Evolutionary conservation across 106 monocot genomes (phyloP), one percentile per base, ranked within the genome.

Genomic region (Dactylorhiza incarnata): DNA sequence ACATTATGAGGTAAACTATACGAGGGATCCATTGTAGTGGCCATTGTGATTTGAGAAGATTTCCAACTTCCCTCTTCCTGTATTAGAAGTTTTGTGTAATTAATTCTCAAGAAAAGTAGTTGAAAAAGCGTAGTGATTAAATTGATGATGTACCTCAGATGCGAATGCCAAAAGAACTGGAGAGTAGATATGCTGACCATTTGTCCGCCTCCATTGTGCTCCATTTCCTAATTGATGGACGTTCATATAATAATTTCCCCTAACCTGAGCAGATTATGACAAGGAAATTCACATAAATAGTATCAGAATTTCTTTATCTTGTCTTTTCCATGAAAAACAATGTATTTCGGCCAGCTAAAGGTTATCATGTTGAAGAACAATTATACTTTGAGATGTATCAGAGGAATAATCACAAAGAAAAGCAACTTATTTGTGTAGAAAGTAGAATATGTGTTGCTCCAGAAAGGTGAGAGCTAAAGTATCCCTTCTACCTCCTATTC

Each of bases 1-100:
- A 92, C 86, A 83, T 92, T 92, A 45, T 86, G 85, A 55, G 92
- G 92, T 54, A 92, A 81, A 72, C 59, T 83, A 45, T 92, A 92
- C 75, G 37, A 55, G 76, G 66, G 78, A 45, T 85, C 87, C 87
- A 92, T 87, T 26, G 49, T 54, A 25, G 83, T 78, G 43, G 68
- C 73, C 59, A 75, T 77, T 24, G 73, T 19, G 6, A 82, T 43
- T 74, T 82, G 76, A 76, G 83, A 81, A 23, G 85, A 71, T 53
- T 83, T n/a, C n/a, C 92, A 89, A 80, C 37, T 78, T 48, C 80
- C 44, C 72, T 86, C 88, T 59, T 78, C 72, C 92, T 92, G 63
- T 20, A 53, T 58, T n/a, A n/a, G n/a, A n/a, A n/a, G n/a, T n/a
- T n/a, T n/a, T n/a, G n/a, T n/a, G n/a, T 49, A 74, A 6, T 15